Evolutionary conservation across 805 yeast genomes (phyloP), one percentile per base, ranked within the genome.

Genomic region (Kuraishia piskuri): DNA sequence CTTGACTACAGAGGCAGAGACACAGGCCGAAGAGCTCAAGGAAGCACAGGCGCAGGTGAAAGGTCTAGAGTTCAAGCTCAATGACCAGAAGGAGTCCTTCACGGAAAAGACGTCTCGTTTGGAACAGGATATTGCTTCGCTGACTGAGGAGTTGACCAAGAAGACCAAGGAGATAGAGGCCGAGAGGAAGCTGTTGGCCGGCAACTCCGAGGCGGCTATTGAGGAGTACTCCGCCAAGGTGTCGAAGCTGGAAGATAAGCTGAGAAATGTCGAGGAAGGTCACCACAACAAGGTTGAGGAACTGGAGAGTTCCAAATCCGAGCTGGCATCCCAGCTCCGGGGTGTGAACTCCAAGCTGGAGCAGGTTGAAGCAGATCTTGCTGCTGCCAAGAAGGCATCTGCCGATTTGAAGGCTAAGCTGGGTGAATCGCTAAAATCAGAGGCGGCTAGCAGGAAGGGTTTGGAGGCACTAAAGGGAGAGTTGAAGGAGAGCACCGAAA

Each of bases 151-250:
- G 1, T 57, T 79, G 47, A 68, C 67, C 20, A 57, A 58, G 20
- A 79, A 76, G 56, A 58, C 59, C 0, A 55, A 64, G 46, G 83
- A 76, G 47, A 73, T 80, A 55, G 85, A 80, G 50, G 70, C 69
- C 36, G 85, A 80, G 58, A 67, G 85, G 53, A 68, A 65, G 12
- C 64, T 76, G 58, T 61, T 78, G 12, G 73, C 73, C 52, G 77
- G 77, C 52, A 76, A 68, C 50, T 79, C 86, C 0, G 81, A 77
- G 53, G 69, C 79, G 0, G 68, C 76, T 0, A 68, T 78, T 0
- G 71, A 75, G 56, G 80, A 78, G 53, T 79, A 78, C 57, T 68
- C 76, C 10, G 76, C 73, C 26, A 77, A 73, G 58, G 71, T 79
- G 8, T 66, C 69, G 17, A 58, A 56, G 8, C 59, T 81, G 17